Conservation (phyloP, 1,139 yeast genomes). For the Diutina neorugosa region DNA sequence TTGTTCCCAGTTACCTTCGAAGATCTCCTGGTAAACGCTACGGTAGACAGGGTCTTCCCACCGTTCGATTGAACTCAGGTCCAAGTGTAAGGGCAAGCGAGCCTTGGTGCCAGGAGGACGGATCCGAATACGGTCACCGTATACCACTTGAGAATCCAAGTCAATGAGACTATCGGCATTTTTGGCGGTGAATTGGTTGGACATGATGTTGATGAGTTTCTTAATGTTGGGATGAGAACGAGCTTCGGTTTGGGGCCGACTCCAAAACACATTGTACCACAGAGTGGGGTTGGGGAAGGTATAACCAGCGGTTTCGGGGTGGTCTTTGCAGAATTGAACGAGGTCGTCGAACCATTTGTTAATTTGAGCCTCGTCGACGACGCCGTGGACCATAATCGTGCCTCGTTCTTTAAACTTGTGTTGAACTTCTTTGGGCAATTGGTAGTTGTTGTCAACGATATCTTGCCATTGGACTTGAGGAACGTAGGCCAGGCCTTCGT, state of each 20-base stretch:
- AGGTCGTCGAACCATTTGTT: constrained; percentile 13
- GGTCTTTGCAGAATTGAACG: constrained; percentile 13
- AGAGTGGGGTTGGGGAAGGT: constrained; percentile 18
- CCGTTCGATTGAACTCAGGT: constrained; percentile 35
- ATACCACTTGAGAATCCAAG: constrained; percentile 19
- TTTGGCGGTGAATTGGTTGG: constrained; percentile 21
- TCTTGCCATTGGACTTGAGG: constrained; percentile 12
- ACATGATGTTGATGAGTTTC: constrained; percentile 17
- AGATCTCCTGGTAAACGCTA: constrained; percentile 24
- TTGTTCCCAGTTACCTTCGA: constrained; percentile 35
- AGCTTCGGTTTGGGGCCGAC: constrained; percentile 28
- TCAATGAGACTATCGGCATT: constrained; percentile 9
- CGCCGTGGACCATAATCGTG: constrained; percentile 13
- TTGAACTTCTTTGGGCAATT: constrained; percentile 9
- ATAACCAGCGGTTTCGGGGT: constrained; percentile 21
- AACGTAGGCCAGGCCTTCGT: constrained; percentile 10
- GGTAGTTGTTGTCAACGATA: constrained; percentile 8
- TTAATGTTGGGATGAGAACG: constrained; percentile 28
- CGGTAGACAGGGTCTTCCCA: constrained; percentile 33
- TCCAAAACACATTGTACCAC: constrained; percentile 22
- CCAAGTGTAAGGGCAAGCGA: constrained; percentile 25
- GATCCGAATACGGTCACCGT: constrained; percentile 29
- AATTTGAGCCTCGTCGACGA: constrained; percentile 10
- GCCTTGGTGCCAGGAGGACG: constrained; percentile 26
- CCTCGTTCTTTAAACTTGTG: constrained; percentile 11